Percentiles rank a stretch among this genome's conserved stretches.
Conservation (phyloP, 306 rosid genomes). For the Pterocarpus santalinus region DNA sequence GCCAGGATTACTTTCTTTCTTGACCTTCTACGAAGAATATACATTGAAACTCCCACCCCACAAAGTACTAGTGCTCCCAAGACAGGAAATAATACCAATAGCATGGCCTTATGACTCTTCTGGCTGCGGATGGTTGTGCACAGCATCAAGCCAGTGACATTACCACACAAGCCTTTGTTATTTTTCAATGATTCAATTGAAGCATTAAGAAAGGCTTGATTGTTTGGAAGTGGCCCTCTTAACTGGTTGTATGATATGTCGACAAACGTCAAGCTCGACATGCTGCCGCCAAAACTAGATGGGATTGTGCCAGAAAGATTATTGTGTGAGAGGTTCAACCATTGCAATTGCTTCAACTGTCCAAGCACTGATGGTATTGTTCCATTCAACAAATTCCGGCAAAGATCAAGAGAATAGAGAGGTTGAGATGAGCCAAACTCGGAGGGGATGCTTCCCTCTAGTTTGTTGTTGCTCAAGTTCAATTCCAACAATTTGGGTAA, state of each 20-base stretch:
- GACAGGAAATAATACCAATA: background rate
- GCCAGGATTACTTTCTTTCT: background rate
- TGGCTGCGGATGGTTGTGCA: background rate
- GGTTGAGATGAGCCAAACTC: background rate
- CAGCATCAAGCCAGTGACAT: background rate
- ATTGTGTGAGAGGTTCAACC: constrained; percentile 52
- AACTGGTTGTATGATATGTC: constrained; percentile 42
- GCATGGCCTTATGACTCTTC: background rate
- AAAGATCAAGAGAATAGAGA: constrained; percentile 46
- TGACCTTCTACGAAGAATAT: background rate
- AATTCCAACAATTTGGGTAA: background rate
- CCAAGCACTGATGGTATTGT: constrained; percentile 46
- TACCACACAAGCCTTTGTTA: constrained; percentile 40
- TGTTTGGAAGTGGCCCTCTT: constrained; percentile 9
- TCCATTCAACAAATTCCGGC: constrained; percentile 24
- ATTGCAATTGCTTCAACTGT: constrained; percentile 27
- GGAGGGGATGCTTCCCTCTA: background rate
- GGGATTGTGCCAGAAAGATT: constrained; percentile 48
- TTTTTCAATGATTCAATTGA: constrained; percentile 15
- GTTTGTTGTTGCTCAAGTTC: background rate
- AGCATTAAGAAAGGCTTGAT: background rate
- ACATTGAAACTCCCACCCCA: background rate
- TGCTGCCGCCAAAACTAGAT: constrained; percentile 4
- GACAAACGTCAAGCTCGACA: constrained; percentile 52
- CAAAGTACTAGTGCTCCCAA: constrained; percentile 8